phyloP scores from a whole-genome alignment of 345 rosid species.

The Arabis alpina region DNA sequence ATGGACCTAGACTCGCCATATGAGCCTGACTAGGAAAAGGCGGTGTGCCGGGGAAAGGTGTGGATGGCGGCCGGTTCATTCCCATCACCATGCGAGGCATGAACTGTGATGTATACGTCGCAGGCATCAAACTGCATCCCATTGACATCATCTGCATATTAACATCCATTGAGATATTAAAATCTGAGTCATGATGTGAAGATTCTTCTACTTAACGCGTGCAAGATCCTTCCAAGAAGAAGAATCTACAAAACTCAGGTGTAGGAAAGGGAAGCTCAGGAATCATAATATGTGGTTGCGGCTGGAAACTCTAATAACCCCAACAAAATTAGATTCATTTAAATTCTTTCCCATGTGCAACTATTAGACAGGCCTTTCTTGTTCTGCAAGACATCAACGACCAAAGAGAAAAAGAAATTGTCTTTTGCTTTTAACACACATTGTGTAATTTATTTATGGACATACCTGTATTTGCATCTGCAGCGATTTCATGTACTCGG shows the following conservation, averaged over 20 bases:
- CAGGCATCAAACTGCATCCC: constrained; percentile 42
- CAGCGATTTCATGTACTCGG: constrained; percentile 22
- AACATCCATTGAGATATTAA: constrained; percentile 19
- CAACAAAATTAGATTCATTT: no score
- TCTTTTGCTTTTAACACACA: not conserved
- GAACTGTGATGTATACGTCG: constrained; percentile 62
- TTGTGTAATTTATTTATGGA: not conserved
- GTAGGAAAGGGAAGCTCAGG: no score
- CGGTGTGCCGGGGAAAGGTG: not conserved
- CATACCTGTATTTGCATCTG: constrained; percentile 22
- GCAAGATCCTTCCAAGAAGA: constrained; percentile 8
- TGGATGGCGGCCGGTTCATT: constrained; percentile 33
- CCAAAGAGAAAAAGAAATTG: not conserved
- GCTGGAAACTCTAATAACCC: no score
- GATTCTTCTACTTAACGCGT: no score
- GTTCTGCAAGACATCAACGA: not conserved
- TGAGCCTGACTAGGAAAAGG: constrained; percentile 14
- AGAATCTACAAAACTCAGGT: constrained; percentile 3
- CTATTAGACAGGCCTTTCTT: no score
- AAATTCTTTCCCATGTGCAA: no score
- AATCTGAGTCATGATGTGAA: not conserved
- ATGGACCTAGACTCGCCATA: constrained; percentile 10
- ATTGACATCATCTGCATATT: constrained; percentile 61
- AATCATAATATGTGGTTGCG: no score
- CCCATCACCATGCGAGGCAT: constrained; percentile 67